These are phyloP conservation scores for Quercus robur DNA, from an alignment of 306 rosid genomes.

Conservation along the genomic window DNA sequence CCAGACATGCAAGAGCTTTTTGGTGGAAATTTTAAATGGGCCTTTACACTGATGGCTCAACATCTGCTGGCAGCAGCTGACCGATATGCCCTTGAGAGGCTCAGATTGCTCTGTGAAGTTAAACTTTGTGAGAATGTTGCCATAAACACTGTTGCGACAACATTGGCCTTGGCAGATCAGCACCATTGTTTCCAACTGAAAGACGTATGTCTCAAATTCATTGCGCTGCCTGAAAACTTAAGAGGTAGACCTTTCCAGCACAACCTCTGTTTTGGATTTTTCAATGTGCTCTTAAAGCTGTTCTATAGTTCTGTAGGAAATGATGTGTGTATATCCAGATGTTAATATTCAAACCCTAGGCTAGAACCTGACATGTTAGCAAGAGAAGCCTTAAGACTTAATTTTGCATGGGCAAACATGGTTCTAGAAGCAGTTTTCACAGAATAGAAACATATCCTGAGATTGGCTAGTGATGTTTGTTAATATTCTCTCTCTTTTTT, in stretches of 20 bases:
- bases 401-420: neutral
- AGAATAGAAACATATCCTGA: neutral
- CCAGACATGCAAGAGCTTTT: constrained; percentile 60
- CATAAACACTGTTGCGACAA: constrained; percentile 70
- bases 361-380: neutral
- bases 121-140: constrained; percentile 56
- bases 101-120: constrained; percentile 55
- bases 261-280: neutral
- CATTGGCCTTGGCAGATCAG: constrained; percentile 76
- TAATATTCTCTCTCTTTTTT: neutral
- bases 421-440: neutral
- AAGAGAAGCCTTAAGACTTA: neutral
- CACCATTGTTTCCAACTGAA: constrained; percentile 66
- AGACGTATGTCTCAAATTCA: constrained; percentile 54
- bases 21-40: constrained; percentile 49
- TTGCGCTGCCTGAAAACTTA: constrained; percentile 59
- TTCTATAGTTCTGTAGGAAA: neutral
- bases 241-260: constrained; percentile 36
- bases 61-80: constrained; percentile 79
- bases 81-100: constrained; percentile 70
- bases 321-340: neutral
- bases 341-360: neutral
- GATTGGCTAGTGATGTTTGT: neutral
- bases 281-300: neutral
- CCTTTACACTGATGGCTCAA: constrained; percentile 56